Base-by-base conservation (phyloP, 1,139 yeast genomes). In the Kurtzmaniella natalensis region DNA sequence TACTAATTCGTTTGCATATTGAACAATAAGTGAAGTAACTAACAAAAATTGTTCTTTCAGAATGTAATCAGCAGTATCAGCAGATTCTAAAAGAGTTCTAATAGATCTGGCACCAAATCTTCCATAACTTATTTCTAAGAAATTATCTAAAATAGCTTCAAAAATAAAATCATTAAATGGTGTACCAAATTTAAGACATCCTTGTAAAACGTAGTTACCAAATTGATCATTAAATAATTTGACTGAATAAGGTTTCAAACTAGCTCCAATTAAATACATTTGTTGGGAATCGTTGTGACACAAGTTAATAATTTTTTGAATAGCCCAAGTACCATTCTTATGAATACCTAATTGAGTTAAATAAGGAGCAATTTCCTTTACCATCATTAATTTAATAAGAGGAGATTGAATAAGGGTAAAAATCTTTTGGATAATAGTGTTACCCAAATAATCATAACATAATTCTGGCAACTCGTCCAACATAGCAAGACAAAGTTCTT, bases 301-400 rank as follows among this genome's bases (percentile, higher is more conserved):
- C 39, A 85, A 81, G 44, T 81, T 84, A 48, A 94, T 88, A 54
- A 92, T 82, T 58, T 92, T 94, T 57, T 94, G 98, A 20, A 95
- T 94, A 2, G 97, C 97, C 98, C 98, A 92, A 3, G 99, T 92
- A 42, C 99, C 99, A 57, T 94, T 92, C 53, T 92, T 92, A 62
- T 92, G 99, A 37, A 87, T 82, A 48, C 97, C 94, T 66, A 92
- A 81, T 50, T 88, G 94, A 1, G 96, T 85, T 44, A 94, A 68
- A 50, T 72, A 85, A 15, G 94, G 95, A 3, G 84, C 70, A 34
- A 94, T 77, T 45, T 76, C 78, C 50, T 82, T 78, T 34, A 92
- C 73, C 88, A 94, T 83, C 59, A 83, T 74, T 46, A 84, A 81
- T 51, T 86, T 85, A 37, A 88, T 70, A 6, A 80, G 69, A 21